A percentile compares a stretch with the other conserved stretches of the same genome.
Evolutionary conservation across 768 basidiomycete genomes (phyloP).

Genomic region (Panaeolus papilionaceus): DNA sequence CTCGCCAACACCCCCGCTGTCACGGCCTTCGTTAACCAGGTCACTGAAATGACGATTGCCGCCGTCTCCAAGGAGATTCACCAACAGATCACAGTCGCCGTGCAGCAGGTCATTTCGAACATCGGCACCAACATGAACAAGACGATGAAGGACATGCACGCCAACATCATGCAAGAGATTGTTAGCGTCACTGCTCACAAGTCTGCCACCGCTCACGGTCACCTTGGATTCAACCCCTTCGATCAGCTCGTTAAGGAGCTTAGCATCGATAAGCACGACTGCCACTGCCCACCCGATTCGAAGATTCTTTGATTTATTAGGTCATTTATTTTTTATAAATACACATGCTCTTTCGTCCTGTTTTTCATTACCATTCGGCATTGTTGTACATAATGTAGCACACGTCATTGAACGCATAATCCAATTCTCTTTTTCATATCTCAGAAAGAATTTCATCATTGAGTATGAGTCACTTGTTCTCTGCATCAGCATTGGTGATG

Average conservation of each 20-base stretch:
- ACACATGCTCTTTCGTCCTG: too few species aligned
- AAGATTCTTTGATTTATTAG: background rate
- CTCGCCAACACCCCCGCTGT: constrained; percentile 24
- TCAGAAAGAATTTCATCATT: too few species aligned
- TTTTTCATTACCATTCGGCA: too few species aligned
- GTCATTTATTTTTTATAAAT: too few species aligned
- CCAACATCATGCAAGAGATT: background rate
- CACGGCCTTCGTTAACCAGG: constrained; percentile 11
- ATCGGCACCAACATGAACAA: background rate
- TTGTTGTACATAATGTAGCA: too few species aligned
- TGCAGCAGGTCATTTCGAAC: background rate
- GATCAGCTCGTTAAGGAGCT: background rate
- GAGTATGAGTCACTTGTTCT: too few species aligned
- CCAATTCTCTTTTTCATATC: too few species aligned
- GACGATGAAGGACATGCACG: background rate
- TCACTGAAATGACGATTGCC: constrained; percentile 17
- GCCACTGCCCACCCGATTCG: background rate
- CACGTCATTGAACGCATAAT: too few species aligned
- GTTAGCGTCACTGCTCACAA: background rate
- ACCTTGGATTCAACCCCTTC: background rate
- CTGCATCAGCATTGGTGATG: too few species aligned
- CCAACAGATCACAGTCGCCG: background rate
- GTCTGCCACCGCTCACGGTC: background rate
- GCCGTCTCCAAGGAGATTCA: constrained; percentile 16
- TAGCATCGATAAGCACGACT: background rate